Conservation (phyloP, 805 yeast species). For the Yamadazyma philogaea region DNA sequence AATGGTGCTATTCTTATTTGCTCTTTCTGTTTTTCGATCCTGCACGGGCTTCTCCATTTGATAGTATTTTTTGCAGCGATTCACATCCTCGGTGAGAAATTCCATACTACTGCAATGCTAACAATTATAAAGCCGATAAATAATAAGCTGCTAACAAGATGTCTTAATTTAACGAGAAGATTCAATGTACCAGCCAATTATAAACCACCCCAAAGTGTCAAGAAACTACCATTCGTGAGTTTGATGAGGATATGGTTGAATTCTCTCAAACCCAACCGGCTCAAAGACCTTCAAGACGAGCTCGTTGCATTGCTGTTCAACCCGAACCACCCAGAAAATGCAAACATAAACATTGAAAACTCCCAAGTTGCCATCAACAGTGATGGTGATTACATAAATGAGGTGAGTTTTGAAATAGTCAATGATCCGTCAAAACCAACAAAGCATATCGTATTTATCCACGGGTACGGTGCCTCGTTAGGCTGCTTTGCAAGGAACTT, state of each 20-base stretch:
- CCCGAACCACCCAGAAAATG: slow-evolving; percentile 18
- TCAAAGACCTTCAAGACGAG: slow-evolving; percentile 31
- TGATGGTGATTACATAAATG: slow-evolving; percentile 30
- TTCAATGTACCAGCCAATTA: slow-evolving; percentile 18
- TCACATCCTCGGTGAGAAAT: background rate
- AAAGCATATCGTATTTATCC: slow-evolving; percentile 49
- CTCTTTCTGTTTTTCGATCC: background rate
- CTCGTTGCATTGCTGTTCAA: slow-evolving; percentile 32
- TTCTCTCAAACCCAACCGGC: slow-evolving; percentile 23
- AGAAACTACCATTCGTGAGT: slow-evolving; percentile 15
- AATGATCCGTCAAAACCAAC: slow-evolving; percentile 22
- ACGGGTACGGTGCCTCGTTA: slow-evolving; percentile 55
- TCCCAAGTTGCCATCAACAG: slow-evolving; percentile 22
- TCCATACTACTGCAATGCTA: background rate
- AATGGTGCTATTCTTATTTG: background rate
- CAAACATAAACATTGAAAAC: slow-evolving; percentile 18
- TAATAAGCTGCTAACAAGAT: background rate
- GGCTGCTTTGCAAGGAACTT: slow-evolving; percentile 58
- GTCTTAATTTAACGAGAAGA: background rate
- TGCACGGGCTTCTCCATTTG: background rate
- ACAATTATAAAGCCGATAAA: background rate
- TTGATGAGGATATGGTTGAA: slow-evolving; percentile 20
- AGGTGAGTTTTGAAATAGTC: slow-evolving; percentile 29
- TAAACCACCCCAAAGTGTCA: slow-evolving; percentile 13
- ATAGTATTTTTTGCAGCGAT: background rate